Percentiles rank a stretch among this genome's conserved stretches.
These are phyloP conservation scores for Hanseniaspora hatyaiensis DNA, from an alignment of 805 yeast genomes.

Conservation along the genomic window DNA sequence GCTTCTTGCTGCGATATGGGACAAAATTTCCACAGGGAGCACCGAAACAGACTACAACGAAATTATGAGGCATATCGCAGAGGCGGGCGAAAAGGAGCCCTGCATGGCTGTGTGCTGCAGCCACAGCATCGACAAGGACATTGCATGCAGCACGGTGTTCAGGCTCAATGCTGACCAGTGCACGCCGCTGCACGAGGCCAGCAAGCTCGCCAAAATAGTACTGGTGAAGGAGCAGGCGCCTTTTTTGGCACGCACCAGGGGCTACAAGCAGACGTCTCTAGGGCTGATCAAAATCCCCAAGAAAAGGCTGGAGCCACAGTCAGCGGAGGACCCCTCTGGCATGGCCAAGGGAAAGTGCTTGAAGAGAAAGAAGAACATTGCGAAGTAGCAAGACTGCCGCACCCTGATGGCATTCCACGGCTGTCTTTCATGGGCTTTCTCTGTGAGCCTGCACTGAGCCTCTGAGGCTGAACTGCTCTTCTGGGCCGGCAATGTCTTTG, in stretches of 20 bases:
- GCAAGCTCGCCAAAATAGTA: neutral
- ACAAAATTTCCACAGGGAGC: too few species aligned
- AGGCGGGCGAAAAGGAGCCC: neutral
- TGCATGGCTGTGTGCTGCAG: neutral
- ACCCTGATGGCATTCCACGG: too few species aligned
- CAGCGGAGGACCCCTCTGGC: neutral
- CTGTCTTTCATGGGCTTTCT: too few species aligned
- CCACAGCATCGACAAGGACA: constrained; percentile 1
- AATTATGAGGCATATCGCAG: neutral
- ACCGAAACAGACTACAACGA: constrained; percentile 5
- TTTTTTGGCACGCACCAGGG: neutral
- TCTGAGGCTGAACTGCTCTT: too few species aligned
- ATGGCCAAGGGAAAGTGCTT: constrained; percentile 10
- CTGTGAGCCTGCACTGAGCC: too few species aligned
- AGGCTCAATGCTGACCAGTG: neutral
- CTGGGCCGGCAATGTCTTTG: too few species aligned
- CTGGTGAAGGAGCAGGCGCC: neutral
- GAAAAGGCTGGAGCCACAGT: too few species aligned
- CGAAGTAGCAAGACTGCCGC: too few species aligned
- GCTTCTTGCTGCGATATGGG: too few species aligned
- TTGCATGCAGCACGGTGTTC: neutral
- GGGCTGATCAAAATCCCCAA: neutral
- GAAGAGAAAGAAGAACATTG: constrained; percentile 13
- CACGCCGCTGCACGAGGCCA: neutral
- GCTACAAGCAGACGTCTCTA: neutral